Evolutionary conservation across 768 basidiomycete species (phyloP).

Genomic region (Paxillus rubicundulus): DNA sequence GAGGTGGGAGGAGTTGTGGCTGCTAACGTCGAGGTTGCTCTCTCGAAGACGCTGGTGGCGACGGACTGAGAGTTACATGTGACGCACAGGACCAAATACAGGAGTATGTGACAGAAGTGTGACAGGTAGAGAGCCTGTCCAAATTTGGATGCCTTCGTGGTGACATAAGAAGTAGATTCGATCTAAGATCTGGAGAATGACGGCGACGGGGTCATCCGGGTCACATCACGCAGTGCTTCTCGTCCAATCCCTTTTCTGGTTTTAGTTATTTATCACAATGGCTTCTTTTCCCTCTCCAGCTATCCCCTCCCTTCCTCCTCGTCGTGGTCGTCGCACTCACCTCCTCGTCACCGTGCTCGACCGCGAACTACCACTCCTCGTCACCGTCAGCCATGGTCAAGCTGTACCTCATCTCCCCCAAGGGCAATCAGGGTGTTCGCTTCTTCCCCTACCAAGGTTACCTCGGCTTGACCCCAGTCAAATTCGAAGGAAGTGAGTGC

Average conservation of each 20-base stretch:
- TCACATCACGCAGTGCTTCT: conserved; percentile 33
- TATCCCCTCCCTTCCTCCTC: conserved; percentile 11
- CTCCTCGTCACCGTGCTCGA: conserved; percentile 11
- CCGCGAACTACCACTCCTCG: conserved; percentile 17
- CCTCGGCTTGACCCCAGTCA: conserved; percentile 78
- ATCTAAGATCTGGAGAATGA: conserved; percentile 27
- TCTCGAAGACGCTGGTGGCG: too few relatives aligned
- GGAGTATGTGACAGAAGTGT: conserved; percentile 15
- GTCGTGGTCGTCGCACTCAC: conserved; percentile 13
- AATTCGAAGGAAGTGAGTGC: conserved; percentile 68
- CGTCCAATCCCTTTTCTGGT: conserved; percentile 28
- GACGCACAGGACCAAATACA: background rate
- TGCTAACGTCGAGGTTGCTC: too few relatives aligned
- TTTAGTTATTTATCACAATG: conserved; percentile 33
- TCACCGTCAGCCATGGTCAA: conserved; percentile 55
- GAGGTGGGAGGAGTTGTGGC: background rate
- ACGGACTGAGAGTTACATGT: background rate
- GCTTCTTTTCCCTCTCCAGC: conserved; percentile 29
- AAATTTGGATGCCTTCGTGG: background rate
- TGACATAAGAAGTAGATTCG: conserved; percentile 5
- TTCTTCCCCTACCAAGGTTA: conserved; percentile 77
- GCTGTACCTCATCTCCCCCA: conserved; percentile 61
- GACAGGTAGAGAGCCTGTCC: background rate
- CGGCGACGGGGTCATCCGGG: conserved; percentile 14
- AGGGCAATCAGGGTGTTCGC: conserved; percentile 66